Evolutionary conservation across 371 early-diverging fungal species (phyloP), one percentile per base, ranked within the genome.

Genomic region (Syncephalastrum racemosum): DNA sequence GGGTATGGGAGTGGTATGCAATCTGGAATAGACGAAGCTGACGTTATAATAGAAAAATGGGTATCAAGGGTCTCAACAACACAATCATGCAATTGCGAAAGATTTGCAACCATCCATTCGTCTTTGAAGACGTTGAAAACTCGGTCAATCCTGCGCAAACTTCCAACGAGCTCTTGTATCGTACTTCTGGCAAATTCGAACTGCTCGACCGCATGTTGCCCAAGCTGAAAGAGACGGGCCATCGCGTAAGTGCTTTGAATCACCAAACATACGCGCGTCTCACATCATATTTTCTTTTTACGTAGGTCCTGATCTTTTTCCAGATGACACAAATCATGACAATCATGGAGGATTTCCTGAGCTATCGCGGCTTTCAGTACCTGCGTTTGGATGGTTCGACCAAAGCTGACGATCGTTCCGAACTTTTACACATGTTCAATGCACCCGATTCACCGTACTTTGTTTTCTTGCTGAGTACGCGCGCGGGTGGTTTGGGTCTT

Each of bases 401-500:
- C 14, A 95, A 96, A 67, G 86, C 93, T 41, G 95, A 96, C 46
- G 93, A 92, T 49, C 89, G 99, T 51, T 87, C 92, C 18, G 79
- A 76, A 7, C 68, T 94, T 57, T 82, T 99, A 40, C 87, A 89
- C 46, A 48, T 68, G 18, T 99, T 96, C 74, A 96, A 95, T 66
- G 77, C 81, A 7, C 85, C 85, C 39, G 88, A 90, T 64, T 91
- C 94, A 22, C 88, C 86, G 1, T 90, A 87, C 63, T 90, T 93
- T 73, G 88, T 96, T 5, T 99, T 99, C 71, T 68, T 99, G 49
- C 80, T 99, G 31, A 93, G 94, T 80, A 99, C 99, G 0, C 83
- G 99, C 53, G 99, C 99, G 43, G 99, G 99, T 75, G 99, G 99
- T 54, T 82, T 99, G 53, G 99, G 99, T 59, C 84, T 99, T 27